phyloP scores from a whole-genome alignment of 2,329 filamentous ascomycete species.

The Endocalyx cinctus region DNA sequence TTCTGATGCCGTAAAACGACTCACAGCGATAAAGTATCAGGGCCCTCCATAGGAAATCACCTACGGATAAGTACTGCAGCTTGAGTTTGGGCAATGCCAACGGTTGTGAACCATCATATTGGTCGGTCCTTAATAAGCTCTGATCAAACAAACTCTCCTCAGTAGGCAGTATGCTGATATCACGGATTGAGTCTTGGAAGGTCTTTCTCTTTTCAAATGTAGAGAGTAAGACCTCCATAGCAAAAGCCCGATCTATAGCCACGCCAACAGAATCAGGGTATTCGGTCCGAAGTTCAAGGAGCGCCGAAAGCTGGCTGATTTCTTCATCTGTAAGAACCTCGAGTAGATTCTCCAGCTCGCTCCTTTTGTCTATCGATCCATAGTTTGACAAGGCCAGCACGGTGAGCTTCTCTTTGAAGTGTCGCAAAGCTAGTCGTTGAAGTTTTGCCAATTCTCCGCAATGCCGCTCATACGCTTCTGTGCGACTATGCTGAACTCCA shows the following conservation, averaged over 20 bases:
- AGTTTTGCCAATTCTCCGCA: conserved; percentile 72
- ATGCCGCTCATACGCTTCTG: conserved; percentile 75
- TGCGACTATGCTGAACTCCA: conserved; percentile 66
- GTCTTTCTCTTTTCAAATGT: conserved; percentile 72
- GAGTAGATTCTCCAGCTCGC: conserved; percentile 74
- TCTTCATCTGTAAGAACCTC: conserved; percentile 70
- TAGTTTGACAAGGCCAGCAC: conserved; percentile 91
- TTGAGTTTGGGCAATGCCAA: conserved; percentile 92
- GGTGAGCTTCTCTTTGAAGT: conserved; percentile 87
- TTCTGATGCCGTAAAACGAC: conserved; percentile 88
- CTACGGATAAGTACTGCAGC: conserved; percentile 88
- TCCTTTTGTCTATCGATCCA: conserved; percentile 74
- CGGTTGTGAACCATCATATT: conserved; percentile 80
- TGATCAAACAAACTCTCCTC: conserved; percentile 77
- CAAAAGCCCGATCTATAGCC: conserved; percentile 56
- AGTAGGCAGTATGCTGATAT: conserved; percentile 75
- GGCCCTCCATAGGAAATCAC: conserved; percentile 95
- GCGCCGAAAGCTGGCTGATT: conserved; percentile 60
- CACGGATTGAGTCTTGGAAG: conserved; percentile 73
- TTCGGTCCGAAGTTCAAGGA: conserved; percentile 73
- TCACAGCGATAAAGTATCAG: conserved; percentile 86
- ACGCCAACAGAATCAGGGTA: conserved; percentile 72
- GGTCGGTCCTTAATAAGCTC: conserved; percentile 73
- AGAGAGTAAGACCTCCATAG: conserved; percentile 68
- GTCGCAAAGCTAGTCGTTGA: conserved; percentile 71